Evolutionary conservation across 2,329 filamentous ascomycete species (phyloP), one percentile per base, ranked within the genome.

Genomic region (Apiospora phragmitis): DNA sequence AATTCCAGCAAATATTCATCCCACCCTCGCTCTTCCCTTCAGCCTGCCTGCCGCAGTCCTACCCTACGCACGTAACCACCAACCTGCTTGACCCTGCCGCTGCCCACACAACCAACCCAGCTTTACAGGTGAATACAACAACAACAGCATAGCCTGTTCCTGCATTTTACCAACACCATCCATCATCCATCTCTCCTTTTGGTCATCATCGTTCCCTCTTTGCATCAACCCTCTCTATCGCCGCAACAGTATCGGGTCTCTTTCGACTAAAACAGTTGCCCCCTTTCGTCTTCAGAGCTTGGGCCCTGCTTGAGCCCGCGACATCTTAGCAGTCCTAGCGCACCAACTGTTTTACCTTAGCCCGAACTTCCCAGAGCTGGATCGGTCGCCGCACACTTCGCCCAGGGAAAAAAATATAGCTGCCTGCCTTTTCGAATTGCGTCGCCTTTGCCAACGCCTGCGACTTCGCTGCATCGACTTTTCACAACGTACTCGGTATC

Each of bases 301-400:
- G 55, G 55, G 55, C 55, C 55, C 55, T 62, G 55, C 55, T 62
- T 38, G 55, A 62, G 55, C 32, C 55, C 32, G 55, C 55, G 55
- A 38, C 55, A 38, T 59, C 35, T 21, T 59, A 29, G 51, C 29
- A 59, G 51, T 59, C 55, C 55, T 38, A 62, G 55, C 55, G 55
- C 55, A 32, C 55, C 55, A 62, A 62, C 55, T 62, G 55, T 62
- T 62, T 62, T 62, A 62, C 32, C 55, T 62, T 62, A 38, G 55
- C 55, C 55, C 55, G 29, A 62, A 38, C 32, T 62, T n/a, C 49
- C 51, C 18, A 55, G 51, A 47, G 29, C 35, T 59, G 51, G 51
- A 59, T 9, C 51, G 32, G 51, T 6, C 47, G 47, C 16, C 55
- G 55, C 55, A 62, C 55, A 62, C 29, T 62, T 62, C 32, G 55